Evolutionary conservation across 1,284 basidiomycete species (phyloP).

Genomic region (Pyrrhoderma lamaoense): DNA sequence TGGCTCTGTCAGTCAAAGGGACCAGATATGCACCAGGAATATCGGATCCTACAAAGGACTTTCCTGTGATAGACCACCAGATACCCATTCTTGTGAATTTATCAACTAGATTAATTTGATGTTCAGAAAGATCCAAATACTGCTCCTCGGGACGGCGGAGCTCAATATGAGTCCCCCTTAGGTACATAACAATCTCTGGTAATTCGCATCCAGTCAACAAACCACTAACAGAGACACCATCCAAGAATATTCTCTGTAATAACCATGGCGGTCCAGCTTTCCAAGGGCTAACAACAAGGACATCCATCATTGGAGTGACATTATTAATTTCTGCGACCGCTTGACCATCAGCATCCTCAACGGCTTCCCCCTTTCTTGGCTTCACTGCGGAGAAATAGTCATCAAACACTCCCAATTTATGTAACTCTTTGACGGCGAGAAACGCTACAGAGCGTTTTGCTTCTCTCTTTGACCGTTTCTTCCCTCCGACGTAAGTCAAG

Average conservation of each 20-base stretch:
- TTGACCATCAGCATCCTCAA: conserved; percentile 46
- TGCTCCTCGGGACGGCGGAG: conserved; percentile 20
- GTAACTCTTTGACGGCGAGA: conserved; percentile 58
- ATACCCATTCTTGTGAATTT: conserved; percentile 56
- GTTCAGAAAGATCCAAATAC: conserved; percentile 23
- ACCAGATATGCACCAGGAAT: conserved; percentile 55
- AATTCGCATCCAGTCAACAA: conserved; percentile 44
- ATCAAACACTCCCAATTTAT: conserved; percentile 67
- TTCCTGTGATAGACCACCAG: conserved; percentile 55
- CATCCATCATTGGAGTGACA: conserved; percentile 47
- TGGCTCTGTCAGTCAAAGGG: conserved; percentile 40
- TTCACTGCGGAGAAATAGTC: conserved; percentile 63
- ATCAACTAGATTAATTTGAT: conserved; percentile 41
- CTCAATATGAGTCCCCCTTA: conserved; percentile 30
- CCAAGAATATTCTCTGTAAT: conserved; percentile 51
- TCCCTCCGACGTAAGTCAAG: conserved; percentile 50
- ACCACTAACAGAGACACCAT: conserved; percentile 43
- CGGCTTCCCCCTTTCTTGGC: conserved; percentile 36
- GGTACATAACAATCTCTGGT: conserved; percentile 37
- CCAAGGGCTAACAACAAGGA: conserved; percentile 59
- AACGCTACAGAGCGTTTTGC: conserved; percentile 78
- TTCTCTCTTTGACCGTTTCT: conserved; percentile 60
- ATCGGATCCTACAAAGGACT: conserved; percentile 34
- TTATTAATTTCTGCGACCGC: conserved; percentile 34
- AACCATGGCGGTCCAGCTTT: conserved; percentile 45